Base-by-base conservation (phyloP, 1,284 basidiomycete genomes). In the Ceratobasidium sp. region DNA sequence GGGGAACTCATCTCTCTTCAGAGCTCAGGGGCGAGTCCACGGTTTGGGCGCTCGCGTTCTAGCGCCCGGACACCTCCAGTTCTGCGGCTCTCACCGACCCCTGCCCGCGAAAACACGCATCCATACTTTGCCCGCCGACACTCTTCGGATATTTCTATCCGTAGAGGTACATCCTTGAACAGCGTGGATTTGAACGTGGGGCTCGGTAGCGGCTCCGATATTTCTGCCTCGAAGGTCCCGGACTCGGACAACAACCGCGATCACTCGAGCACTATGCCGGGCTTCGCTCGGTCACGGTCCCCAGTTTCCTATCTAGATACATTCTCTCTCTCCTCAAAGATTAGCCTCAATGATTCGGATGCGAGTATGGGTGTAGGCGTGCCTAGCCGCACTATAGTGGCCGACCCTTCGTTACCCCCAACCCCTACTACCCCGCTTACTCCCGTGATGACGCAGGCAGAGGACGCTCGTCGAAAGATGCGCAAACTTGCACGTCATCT, bases 381-480 rank as follows among this genome's bases (percentile, higher is more conserved):
- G 23, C 52, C 64, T 46, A 41, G 64, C 52, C 64, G 52, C 16
- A 38, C 38, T 1, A 43, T 50, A 21, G 7, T 28, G 23, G 38
- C 32, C 38, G 52, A 57, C 14, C 32, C 8, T 38, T 69, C 64
- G 28, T n/a, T 57, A 26, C 64, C 64, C 28, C 64, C 64, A 55
- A 69, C 35, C 35, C 64, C 64, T 21, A 69, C 63, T 16, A 67
- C 63, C 16, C 63, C 63, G 8, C 28, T 69, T 16, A 69, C 64
- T 14, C 64, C 64, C 14, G 14, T 69, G 1, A 11, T 69, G 11
- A 55, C 64, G 21, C 64, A 69, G 26, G 64, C 64, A 28, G 64
- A 69, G 57, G 64, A 69, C 57, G 64, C 64, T 18, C 64, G 64
- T 30, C 64, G 64, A 0, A 69, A 69, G 41, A 69, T 69, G 64